Base-by-base conservation (phyloP, 495 filamentous ascomycete genomes). In the Chlorociboria aeruginascens region DNA sequence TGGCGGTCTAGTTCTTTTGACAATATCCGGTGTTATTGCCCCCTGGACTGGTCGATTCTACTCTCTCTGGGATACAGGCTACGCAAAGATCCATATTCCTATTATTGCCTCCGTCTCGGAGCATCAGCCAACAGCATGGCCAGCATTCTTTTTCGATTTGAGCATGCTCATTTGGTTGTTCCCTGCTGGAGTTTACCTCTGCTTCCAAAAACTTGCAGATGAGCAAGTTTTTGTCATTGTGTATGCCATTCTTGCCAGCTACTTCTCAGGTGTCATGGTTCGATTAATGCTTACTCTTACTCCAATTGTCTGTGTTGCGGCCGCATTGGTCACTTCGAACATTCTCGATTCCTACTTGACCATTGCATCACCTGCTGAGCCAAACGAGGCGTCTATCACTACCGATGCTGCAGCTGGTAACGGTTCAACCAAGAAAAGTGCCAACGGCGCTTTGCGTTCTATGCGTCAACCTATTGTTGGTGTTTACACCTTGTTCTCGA, bases 81-180 rank as follows among this genome's bases (percentile, higher is more conserved):
- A 99, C 62, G 93, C 93, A 56, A 99, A 99, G 70, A 93, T 97
- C 50, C 93, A 99, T 57, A 99, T 99, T 62, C 93, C 93, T 32
- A 99, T 99, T 60, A 99, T 99, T 66, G 93, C 93, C 20, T 97
- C 92, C 3, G 93, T 99, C 28, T 99, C 93, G 7, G 93, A 99
- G 65, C 93, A 99, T 73, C 93, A 99, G 65, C 93, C 93, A 10
- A 99, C 93, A 25, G 93, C 93, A n/a, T 99, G 93, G 93, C 93
- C 93, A 7, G 89, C 93, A 32, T 99, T 96, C 77, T 99, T 97
- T 70, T 99, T 99, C 64, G 93, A 99, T 57, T 74, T 99, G 55
- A 95, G 94, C 68, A 78, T 99, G 72, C 72, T 99, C 51, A 95
- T 99, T 67, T 99, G 89, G 89, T 81, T 97, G 45, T 97, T 99